phyloP scores from a whole-genome alignment of 495 filamentous ascomycete genomes.

The Filosporella fistucella region DNA sequence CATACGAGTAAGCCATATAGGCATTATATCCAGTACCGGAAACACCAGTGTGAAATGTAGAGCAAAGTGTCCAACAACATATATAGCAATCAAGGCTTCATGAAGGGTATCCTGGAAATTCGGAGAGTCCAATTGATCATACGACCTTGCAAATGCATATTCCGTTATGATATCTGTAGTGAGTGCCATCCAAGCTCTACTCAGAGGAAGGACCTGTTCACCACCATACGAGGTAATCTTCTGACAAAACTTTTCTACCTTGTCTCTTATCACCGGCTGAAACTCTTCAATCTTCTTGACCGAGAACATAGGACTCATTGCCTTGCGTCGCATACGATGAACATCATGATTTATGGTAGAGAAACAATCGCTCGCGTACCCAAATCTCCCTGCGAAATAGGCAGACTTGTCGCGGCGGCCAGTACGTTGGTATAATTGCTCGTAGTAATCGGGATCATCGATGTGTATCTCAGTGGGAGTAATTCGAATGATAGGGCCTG shows the following conservation, averaged over 20 bases:
- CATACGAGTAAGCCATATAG: background rate
- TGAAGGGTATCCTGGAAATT: conserved; percentile 5
- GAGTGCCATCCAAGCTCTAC: background rate
- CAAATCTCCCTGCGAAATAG: conserved; percentile 4
- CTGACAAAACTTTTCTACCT: conserved; percentile 12
- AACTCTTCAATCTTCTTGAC: background rate
- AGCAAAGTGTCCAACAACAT: background rate
- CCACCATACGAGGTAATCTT: background rate
- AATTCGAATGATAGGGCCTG: conserved; percentile 52
- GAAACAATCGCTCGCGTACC: conserved; percentile 25
- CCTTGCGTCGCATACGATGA: conserved; percentile 33
- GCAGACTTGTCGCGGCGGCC: conserved; percentile 1
- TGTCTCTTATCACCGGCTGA: conserved; percentile 10
- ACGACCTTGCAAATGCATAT: conserved; percentile 6
- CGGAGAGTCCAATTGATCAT: conserved; percentile 12
- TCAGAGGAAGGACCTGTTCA: conserved; percentile 2
- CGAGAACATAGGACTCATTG: conserved; percentile 38
- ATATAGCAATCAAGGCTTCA: background rate
- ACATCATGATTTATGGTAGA: conserved; percentile 39
- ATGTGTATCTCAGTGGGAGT: conserved; percentile 52
- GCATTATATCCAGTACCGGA: conserved; percentile 1
- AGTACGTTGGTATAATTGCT: conserved; percentile 35
- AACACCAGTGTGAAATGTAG: conserved; percentile 3
- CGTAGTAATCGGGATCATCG: conserved; percentile 45
- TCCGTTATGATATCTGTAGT: conserved; percentile 22